phyloP scores from a whole-genome alignment of 192 early-diverging fungal genomes.

The Coemansia erecta region DNA sequence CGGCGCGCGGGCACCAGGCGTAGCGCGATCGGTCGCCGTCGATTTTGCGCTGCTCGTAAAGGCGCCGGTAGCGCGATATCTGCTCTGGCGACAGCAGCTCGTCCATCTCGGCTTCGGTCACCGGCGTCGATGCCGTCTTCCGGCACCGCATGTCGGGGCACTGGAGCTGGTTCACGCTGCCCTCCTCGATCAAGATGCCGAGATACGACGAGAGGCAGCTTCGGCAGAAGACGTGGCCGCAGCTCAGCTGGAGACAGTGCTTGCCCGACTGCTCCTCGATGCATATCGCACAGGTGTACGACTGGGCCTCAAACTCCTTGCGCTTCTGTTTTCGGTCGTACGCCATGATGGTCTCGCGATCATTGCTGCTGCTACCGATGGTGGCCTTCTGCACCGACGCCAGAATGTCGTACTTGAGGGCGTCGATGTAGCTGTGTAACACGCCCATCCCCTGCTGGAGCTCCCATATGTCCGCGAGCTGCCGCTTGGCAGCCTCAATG shows the following conservation, averaged over 20 bases:
- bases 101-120: not conserved
- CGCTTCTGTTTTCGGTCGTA: not conserved
- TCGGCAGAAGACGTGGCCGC: slow-evolving; percentile 17
- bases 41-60: slow-evolving; percentile 14
- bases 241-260: slow-evolving; percentile 24
- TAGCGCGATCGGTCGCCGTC: slow-evolving; percentile 9
- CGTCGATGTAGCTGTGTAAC: slow-evolving; percentile 17
- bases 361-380: not conserved
- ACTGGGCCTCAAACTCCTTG: slow-evolving; percentile 12
- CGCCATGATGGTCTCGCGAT: not conserved
- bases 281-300: slow-evolving; percentile 21
- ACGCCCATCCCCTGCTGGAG: slow-evolving; percentile 16
- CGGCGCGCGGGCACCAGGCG: slow-evolving; percentile 22
- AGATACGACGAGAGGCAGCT: slow-evolving; percentile 19
- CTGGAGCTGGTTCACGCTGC: slow-evolving; percentile 9
- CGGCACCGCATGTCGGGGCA: slow-evolving; percentile 18
- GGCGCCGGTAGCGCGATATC: not conserved
- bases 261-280: slow-evolving; percentile 28
- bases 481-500: not conserved
- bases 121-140: not conserved
- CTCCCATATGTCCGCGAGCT: slow-evolving; percentile 8
- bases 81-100: slow-evolving; percentile 3
- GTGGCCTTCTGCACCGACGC: too few relatives aligned
- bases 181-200: slow-evolving; percentile 20
- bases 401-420: slow-evolving; percentile 7